A percentile compares a stretch with the other conserved stretches of the same genome.
phyloP scores from a whole-genome alignment of 495 filamentous ascomycete genomes.

The Aspergillus heteromorphus region DNA sequence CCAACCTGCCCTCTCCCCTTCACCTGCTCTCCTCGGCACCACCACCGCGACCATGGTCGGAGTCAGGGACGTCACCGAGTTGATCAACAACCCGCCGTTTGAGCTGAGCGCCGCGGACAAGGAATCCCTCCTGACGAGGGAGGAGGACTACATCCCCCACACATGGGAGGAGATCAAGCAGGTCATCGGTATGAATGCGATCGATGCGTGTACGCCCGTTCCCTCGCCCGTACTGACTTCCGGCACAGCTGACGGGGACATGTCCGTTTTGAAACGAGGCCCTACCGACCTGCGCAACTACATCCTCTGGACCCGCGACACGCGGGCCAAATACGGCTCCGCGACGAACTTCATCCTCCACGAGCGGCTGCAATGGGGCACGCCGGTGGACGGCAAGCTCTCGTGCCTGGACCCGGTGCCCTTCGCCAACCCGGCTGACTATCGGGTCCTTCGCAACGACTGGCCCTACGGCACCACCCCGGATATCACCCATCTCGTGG shows the following conservation, averaged over 20 bases:
- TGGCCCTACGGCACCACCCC: slow-evolving; percentile 1
- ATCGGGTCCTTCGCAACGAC: slow-evolving; percentile 5
- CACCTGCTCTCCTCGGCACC: no score
- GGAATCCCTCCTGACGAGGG: background rate
- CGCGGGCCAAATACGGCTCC: background rate
- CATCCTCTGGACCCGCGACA: background rate
- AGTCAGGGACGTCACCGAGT: background rate
- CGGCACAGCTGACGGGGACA: background rate
- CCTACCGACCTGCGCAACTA: slow-evolving; percentile 4
- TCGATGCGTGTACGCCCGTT: background rate
- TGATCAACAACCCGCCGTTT: slow-evolving; percentile 2
- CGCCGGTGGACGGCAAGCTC: background rate
- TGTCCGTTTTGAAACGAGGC: background rate
- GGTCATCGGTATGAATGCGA: background rate
- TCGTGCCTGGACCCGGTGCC: background rate
- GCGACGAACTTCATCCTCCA: background rate
- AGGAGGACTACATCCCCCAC: slow-evolving; percentile 1
- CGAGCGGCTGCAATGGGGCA: background rate
- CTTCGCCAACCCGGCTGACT: background rate
- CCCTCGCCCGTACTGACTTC: background rate
- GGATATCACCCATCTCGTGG: background rate
- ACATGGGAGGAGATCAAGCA: background rate
- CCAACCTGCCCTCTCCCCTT: no score
- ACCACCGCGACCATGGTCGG: background rate
- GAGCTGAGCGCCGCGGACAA: slow-evolving; percentile 2